Percentiles rank a stretch among this genome's conserved stretches.
These are phyloP conservation scores for Colletotrichum echinochloae DNA, from an alignment of 2,329 filamentous ascomycete species.

Conservation along the genomic window DNA sequence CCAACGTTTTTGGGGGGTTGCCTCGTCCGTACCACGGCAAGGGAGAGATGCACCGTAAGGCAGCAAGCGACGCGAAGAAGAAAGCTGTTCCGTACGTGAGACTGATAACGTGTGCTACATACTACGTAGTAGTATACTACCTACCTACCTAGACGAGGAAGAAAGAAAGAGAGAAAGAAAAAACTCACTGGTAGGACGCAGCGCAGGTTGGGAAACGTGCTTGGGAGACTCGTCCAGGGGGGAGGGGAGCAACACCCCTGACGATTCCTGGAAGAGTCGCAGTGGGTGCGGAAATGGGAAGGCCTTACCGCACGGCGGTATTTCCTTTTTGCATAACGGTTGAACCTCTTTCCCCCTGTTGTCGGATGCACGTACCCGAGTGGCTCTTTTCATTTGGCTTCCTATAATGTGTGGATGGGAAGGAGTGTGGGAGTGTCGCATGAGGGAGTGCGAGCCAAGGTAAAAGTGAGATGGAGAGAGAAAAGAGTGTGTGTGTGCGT, in stretches of 20 bases:
- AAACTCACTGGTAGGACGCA: neutral
- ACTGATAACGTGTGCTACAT: neutral
- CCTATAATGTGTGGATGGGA: neutral
- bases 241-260: constrained; percentile 2
- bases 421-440: constrained; percentile 28
- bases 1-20: neutral
- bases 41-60: neutral
- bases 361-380: constrained; percentile 12
- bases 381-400: constrained; percentile 16
- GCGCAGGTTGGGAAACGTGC: constrained; percentile 14
- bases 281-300: constrained; percentile 23
- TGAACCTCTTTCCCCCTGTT: constrained; percentile 11
- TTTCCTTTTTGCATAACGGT: constrained; percentile 24
- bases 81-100: neutral
- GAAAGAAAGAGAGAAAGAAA: neutral
- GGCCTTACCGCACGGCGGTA: constrained; percentile 13
- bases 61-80: neutral
- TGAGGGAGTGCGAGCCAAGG: constrained; percentile 16
- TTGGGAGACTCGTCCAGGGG: neutral
- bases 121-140: neutral
- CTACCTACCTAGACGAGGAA: neutral
- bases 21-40: neutral
- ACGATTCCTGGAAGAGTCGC: constrained; percentile 13
- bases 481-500: neutral
- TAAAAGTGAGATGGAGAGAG: neutral